These are phyloP conservation scores for Protomyces inundatus DNA, from an alignment of 1,139 yeast genomes.

Conservation along the genomic window DNA sequence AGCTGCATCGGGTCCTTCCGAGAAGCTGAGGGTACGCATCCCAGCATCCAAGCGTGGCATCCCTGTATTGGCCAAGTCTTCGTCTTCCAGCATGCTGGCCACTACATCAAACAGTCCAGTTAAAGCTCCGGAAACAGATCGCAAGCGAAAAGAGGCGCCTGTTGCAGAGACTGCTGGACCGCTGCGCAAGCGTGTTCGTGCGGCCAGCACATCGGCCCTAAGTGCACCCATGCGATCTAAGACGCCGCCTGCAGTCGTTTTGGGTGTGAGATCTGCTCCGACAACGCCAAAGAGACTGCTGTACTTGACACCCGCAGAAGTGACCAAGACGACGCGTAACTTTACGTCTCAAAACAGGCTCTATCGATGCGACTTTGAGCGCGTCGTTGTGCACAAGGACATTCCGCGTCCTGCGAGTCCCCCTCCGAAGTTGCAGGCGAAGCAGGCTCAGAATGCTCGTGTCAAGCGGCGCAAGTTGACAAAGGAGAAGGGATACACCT, in stretches of 20 bases:
- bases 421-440: constrained; percentile 26
- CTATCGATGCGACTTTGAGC: constrained; percentile 27
- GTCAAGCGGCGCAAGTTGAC: constrained; percentile 17
- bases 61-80: background rate
- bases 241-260: background rate
- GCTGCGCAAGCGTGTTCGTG: background rate
- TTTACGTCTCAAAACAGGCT: constrained; percentile 25
- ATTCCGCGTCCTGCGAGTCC: constrained; percentile 26
- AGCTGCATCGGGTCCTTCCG: background rate
- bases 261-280: background rate
- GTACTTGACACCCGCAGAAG: constrained; percentile 27
- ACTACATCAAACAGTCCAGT: background rate
- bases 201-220: background rate
- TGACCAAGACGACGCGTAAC: constrained; percentile 25
- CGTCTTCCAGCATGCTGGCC: background rate
- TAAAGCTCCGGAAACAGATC: background rate
- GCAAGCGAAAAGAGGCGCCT: constrained; percentile 2
- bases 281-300: constrained; percentile 17
- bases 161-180: background rate
- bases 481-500: constrained; percentile 25
- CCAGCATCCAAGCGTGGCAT: background rate
- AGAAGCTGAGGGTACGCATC: background rate
- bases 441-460: constrained; percentile 21
- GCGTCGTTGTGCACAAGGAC: constrained; percentile 26
- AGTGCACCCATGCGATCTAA: background rate